These are phyloP conservation scores for Yamadazyma buinensis DNA, from an alignment of 1,139 yeast genomes.

Conservation along the genomic window DNA sequence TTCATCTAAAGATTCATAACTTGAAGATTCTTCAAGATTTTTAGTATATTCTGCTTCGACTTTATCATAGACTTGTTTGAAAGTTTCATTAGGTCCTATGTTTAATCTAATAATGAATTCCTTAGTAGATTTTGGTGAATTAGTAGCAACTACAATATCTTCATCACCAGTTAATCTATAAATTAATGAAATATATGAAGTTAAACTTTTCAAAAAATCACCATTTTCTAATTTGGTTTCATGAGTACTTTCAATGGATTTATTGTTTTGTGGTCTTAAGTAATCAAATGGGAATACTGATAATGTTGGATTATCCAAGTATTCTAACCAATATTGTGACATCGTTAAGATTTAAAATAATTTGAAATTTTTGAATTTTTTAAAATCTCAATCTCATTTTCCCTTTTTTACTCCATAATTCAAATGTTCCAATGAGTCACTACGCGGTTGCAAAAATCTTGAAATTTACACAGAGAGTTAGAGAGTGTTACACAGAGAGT, in stretches of 20 bases:
- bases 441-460: not conserved
- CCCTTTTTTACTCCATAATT: no score
- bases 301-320: constrained; percentile 76
- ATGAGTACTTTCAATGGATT: constrained; percentile 60
- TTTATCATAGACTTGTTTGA: constrained; percentile 46
- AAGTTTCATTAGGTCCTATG: constrained; percentile 51
- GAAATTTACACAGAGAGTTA: no score
- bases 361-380: not conserved
- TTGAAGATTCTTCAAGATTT: constrained; percentile 30
- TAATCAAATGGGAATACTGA: constrained; percentile 87
- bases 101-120: constrained; percentile 61
- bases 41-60: constrained; percentile 42
- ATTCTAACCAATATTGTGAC: constrained; percentile 55
- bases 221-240: constrained; percentile 27
- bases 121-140: constrained; percentile 32
- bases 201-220: constrained; percentile 52
- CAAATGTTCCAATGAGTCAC: constrained; percentile 9
- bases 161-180: constrained; percentile 91
- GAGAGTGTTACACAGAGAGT: no score
- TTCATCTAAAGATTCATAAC: constrained; percentile 49
- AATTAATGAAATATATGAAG: constrained; percentile 70
- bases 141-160: constrained; percentile 81
- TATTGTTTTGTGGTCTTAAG: constrained; percentile 71
- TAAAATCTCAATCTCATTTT: not conserved
- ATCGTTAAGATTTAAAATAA: not conserved